Conservation (phyloP, 1,284 basidiomycete genomes). For the Xanthoconium separans region DNA sequence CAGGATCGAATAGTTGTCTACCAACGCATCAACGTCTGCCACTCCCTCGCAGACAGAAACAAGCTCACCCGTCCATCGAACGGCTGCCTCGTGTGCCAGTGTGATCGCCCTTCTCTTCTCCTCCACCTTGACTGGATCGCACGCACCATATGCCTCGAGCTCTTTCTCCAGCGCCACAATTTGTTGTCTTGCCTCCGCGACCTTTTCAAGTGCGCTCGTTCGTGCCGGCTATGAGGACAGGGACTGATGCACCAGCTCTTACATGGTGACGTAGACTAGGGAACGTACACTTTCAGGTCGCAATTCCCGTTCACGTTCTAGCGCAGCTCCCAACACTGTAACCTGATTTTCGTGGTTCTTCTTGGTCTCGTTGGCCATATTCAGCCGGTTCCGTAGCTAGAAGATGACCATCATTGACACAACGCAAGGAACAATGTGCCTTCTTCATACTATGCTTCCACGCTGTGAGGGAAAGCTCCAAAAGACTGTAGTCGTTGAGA, state of each 20-base stretch:
- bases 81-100: constrained; percentile 75
- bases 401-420: constrained; percentile 6
- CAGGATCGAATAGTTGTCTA: constrained; percentile 62
- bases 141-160: constrained; percentile 74
- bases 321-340: constrained; percentile 41
- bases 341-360: constrained; percentile 48
- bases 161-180: constrained; percentile 63
- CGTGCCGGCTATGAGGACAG: constrained; percentile 51
- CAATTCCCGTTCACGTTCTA: constrained; percentile 53
- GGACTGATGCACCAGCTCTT: not conserved
- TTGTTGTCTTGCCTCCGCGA: constrained; percentile 52
- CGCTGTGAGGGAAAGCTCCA: constrained; percentile 91
- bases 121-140: constrained; percentile 79
- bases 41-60: not conserved
- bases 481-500: constrained; percentile 60
- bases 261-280: not conserved
- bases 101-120: constrained; percentile 67
- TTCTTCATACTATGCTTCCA: constrained; percentile 63
- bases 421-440: not conserved
- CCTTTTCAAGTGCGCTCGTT: constrained; percentile 44
- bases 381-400: constrained; percentile 62
- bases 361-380: constrained; percentile 52
- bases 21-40: constrained; percentile 5
- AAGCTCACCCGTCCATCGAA: constrained; percentile 80
- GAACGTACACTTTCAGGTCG: constrained; percentile 65